Percentiles rank a stretch among this genome's conserved stretches.
phyloP scores from a whole-genome alignment of 2,329 filamentous ascomycete species.

The Nemania bipapillata region DNA sequence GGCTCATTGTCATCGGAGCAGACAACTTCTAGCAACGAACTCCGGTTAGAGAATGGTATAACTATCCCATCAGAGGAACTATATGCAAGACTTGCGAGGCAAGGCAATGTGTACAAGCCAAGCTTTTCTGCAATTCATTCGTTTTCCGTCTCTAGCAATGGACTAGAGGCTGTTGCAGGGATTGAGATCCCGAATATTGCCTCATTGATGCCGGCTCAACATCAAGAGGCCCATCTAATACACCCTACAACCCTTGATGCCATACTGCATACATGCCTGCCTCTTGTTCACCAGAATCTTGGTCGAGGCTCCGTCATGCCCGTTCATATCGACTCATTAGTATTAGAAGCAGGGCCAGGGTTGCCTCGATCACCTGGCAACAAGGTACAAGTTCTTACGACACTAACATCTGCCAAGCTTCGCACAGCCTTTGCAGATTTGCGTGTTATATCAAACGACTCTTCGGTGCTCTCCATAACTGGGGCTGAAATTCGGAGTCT shows the following conservation, averaged over 20 bases:
- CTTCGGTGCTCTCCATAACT: slow-evolving; percentile 15
- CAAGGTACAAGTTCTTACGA: slow-evolving; percentile 4
- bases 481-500: slow-evolving; percentile 33
- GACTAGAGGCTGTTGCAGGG: background rate
- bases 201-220: slow-evolving; percentile 27
- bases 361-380: too few relatives aligned
- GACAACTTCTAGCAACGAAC: too few relatives aligned
- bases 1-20: too few relatives aligned
- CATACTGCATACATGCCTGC: slow-evolving; percentile 31
- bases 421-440: slow-evolving; percentile 28
- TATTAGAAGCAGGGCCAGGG: slow-evolving; percentile 3
- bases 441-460: background rate
- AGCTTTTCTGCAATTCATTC: slow-evolving; percentile 14
- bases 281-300: slow-evolving; percentile 12
- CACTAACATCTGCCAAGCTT: slow-evolving; percentile 27
- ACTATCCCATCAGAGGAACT: background rate
- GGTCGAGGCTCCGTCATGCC: slow-evolving; percentile 37
- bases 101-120: slow-evolving; percentile 31
- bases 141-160: slow-evolving; percentile 1
- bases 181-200: slow-evolving; percentile 21
- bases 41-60: too few relatives aligned
- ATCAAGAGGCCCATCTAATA: slow-evolving; percentile 27
- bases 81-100: slow-evolving; percentile 12
- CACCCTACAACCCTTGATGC: slow-evolving; percentile 37
- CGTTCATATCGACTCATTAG: slow-evolving; percentile 34